Evolutionary conservation across 352 stramenopile genomes (phyloP), one percentile per base, ranked within the genome.

Genomic region (Lagenidium sp.): DNA sequence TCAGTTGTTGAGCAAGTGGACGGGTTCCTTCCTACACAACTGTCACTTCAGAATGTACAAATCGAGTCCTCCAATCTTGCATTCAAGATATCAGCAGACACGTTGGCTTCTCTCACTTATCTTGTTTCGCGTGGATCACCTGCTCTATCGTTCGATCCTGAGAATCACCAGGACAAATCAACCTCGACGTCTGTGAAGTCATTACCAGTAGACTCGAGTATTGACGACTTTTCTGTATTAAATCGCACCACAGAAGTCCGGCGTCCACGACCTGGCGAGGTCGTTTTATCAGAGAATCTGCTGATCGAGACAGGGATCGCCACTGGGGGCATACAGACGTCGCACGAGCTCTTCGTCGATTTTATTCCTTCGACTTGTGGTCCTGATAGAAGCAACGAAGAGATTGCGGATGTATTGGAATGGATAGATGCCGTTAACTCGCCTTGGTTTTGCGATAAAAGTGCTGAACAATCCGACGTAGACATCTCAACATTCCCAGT

Each of bases 261-360:
- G 11, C 63, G 72, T 36, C 60, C 76, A 31, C 53, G 42, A 16
- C 63, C 74, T 13, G 79, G 79, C 18, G 79, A 92, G 34, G 36
- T 92, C 6, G 59, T 88, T 4, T 68, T 88, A 30, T 65, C 68
- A 1, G 71, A 90, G 39, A 40, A 57, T 18, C 59, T 90, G 4
- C 55, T 77, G 18, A 79, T 90, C 36, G 74, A 90, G 54, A 90
- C 72, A 1, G 54, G 31, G 13, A 41, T 26, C 11, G 29, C n/a
- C 2, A 28, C 23, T 4, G 22, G 19, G n/a, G n/a, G n/a, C n/a
- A n/a, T n/a, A n/a, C n/a, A n/a, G n/a, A n/a, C n/a, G n/a, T n/a
- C n/a, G n/a, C 15, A 42, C 12, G 44, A 59, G 22, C 25, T 53
- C 15, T 24, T 25, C 12, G 36, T 60, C 11, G 34, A 50, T 10